These are phyloP conservation scores for Platanthera zijinensis DNA, from an alignment of 106 monocot species.

Conservation along the genomic window DNA sequence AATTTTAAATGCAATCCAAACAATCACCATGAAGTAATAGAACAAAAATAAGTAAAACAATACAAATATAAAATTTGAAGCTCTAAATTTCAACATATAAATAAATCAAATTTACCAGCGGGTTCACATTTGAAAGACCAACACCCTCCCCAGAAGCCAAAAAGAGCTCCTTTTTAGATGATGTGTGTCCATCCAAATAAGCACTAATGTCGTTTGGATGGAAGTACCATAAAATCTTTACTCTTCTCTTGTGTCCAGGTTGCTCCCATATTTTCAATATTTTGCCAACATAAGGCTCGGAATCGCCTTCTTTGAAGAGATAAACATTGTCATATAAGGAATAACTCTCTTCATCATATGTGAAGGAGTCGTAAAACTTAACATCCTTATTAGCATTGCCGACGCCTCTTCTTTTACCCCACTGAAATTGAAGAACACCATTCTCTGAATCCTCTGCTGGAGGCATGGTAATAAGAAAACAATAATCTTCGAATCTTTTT, in stretches of 20 bases:
- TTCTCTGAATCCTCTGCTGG: conserved; percentile 13
- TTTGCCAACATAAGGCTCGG: conserved; percentile 59
- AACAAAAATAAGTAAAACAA: background rate
- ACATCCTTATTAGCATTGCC: conserved; percentile 26
- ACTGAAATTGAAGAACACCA: conserved; percentile 30
- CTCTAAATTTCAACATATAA: background rate
- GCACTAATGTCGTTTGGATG: conserved; percentile 34
- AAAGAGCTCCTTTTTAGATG: conserved; percentile 60
- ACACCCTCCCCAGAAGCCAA: conserved; percentile 57
- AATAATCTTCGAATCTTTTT: background rate
- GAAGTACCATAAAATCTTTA: conserved; percentile 80
- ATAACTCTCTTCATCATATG: conserved; percentile 37
- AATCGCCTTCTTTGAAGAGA: conserved; percentile 42
- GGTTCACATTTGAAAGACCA: conserved; percentile 58
- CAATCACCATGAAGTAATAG: background rate
- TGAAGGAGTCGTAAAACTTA: conserved; percentile 68
- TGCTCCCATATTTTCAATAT: conserved; percentile 77
- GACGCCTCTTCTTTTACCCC: conserved; percentile 48
- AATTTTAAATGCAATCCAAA: background rate
- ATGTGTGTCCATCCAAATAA: conserved; percentile 31
- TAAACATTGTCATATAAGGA: conserved; percentile 63
- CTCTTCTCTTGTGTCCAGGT: conserved; percentile 24
- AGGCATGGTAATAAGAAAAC: conserved; percentile 11
- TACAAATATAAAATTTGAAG: background rate
- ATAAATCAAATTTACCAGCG: conserved; percentile 44